A percentile compares a stretch with the other conserved stretches of the same genome.
Conservation (phyloP, 352 stramenopile species). For the Phytophthora brassicae region DNA sequence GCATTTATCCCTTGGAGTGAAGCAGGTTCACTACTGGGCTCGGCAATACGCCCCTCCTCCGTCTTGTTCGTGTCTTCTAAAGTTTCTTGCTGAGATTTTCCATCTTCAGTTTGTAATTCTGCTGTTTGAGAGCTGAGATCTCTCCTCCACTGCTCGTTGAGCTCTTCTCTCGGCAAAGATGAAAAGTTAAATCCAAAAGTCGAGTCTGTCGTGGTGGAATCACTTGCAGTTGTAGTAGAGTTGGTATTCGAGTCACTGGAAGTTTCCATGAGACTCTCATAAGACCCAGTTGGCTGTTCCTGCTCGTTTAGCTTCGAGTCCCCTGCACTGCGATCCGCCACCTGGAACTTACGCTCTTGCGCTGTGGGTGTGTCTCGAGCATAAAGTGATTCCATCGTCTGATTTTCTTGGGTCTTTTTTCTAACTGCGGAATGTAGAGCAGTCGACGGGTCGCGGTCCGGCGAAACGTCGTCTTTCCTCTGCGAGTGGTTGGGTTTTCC, state of each 20-base stretch:
- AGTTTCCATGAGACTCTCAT: slow-evolving; percentile 18
- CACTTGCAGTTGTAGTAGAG: background rate
- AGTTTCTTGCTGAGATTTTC: slow-evolving; percentile 7
- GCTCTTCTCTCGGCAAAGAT: slow-evolving; percentile 19
- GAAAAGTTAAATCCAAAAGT: slow-evolving; percentile 33
- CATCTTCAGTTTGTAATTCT: background rate
- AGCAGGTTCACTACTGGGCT: slow-evolving; percentile 16
- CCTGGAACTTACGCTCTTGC: slow-evolving; percentile 23
- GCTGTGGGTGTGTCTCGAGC: slow-evolving; percentile 33
- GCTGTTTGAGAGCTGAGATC: background rate
- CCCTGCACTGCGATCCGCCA: slow-evolving; percentile 5
- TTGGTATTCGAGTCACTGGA: slow-evolving; percentile 3
- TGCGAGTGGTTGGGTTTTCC: background rate
- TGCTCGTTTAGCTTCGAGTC: slow-evolving; percentile 4
- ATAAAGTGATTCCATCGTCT: slow-evolving; percentile 37
- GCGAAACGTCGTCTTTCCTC: slow-evolving; percentile 24
- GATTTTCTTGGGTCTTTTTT: slow-evolving; percentile 11
- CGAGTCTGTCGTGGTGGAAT: background rate
- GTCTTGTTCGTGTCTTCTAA: slow-evolving; percentile 20
- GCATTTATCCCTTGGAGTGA: background rate
- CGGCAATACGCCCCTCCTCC: slow-evolving; percentile 26
- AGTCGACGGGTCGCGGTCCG: slow-evolving; percentile 6
- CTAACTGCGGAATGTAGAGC: slow-evolving; percentile 9
- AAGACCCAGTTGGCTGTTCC: slow-evolving; percentile 2
- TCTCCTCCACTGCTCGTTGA: slow-evolving; percentile 23